Percentiles rank a stretch among this genome's conserved stretches.
These are phyloP conservation scores for Meripilus lineatus DNA, from an alignment of 1,284 basidiomycete species.

Conservation along the genomic window DNA sequence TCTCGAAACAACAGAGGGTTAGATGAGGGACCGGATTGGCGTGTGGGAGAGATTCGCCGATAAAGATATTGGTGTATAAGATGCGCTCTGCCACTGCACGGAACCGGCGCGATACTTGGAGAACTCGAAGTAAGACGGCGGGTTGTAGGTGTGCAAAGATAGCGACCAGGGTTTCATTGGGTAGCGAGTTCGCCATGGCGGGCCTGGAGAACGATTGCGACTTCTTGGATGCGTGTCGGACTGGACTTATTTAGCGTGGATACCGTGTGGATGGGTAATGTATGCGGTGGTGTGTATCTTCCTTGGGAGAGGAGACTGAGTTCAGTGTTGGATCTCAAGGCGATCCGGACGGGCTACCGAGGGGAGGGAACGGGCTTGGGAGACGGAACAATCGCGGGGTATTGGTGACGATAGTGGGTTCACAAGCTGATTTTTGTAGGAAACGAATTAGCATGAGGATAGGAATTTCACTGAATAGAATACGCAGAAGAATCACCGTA, in stretches of 20 bases:
- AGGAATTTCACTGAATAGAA: conserved; percentile 13
- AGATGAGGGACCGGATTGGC: conserved; percentile 36
- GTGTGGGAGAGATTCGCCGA: conserved; percentile 43
- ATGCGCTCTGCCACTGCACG: conserved; percentile 52
- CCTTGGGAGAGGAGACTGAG: no score
- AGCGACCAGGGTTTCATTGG: conserved; percentile 53
- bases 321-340: conserved; percentile 8
- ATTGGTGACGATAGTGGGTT: conserved; percentile 15
- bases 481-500: conserved; percentile 25
- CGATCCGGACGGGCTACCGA: conserved; percentile 16
- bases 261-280: no score
- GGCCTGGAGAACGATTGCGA: no score
- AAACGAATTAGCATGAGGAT: conserved; percentile 12
- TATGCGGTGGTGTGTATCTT: no score
- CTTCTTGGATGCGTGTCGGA: no score
- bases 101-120: conserved; percentile 45
- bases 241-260: no score
- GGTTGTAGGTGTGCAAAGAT: conserved; percentile 45
- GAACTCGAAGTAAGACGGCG: conserved; percentile 33
- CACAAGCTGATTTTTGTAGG: conserved; percentile 16
- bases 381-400: conserved; percentile 27
- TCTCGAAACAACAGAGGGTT: conserved; percentile 47
- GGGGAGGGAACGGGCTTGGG: conserved; percentile 8
- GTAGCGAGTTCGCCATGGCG: conserved; percentile 30
- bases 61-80: conserved; percentile 47